Base-by-base conservation (phyloP, 371 early-diverging fungal genomes). In the Batkoa obscura region DNA sequence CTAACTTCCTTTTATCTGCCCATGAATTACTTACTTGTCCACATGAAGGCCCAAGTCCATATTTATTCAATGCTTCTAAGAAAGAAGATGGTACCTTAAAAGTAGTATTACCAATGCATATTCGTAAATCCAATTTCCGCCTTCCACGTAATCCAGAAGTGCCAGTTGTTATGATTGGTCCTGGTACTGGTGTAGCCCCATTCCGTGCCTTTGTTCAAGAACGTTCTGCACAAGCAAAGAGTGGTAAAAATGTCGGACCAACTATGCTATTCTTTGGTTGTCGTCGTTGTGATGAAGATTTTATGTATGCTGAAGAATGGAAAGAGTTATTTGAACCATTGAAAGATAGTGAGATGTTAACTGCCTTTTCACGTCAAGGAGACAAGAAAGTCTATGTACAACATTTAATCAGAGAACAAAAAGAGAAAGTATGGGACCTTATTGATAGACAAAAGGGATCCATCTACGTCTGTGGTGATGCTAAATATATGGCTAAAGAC, bases 181-280 rank as follows among this genome's bases (percentile, higher is more conserved):
- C 98, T 13, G 98, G 98, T 48, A 97, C 98, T 0, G 98, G 98
- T 43, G 88, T 97, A 30, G 97, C 97, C 9, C 97, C 97, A 13
- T 94, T 96, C 86, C 78, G 87, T 41, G 97, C 83, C 0, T 97
- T 97, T 68, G 66, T 94, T 2, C 81, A 83, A 58, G 95, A 97
- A 61, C 84, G 97, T 58, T 80, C 81, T 13, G 60, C 69, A 17
- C 72, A 73, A 59, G 75, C 68, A 41, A 64, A 69, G 43, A 63
- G 76, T 32, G 75, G 75, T 57, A 69, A 68, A 49, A 65, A 71
- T 15, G 73, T 83, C 34, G 94, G 97, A 12, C 72, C 83, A 0
- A 84, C 94, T 0, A 65, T 90, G 43, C 67, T 97, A 58, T 94
- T 91, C 73, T 94, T 79, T 69, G 97, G 97, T 12, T 90, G 93